Conservation (phyloP, 2,329 filamentous ascomycete species). For the Verticillium albo-atrum region DNA sequence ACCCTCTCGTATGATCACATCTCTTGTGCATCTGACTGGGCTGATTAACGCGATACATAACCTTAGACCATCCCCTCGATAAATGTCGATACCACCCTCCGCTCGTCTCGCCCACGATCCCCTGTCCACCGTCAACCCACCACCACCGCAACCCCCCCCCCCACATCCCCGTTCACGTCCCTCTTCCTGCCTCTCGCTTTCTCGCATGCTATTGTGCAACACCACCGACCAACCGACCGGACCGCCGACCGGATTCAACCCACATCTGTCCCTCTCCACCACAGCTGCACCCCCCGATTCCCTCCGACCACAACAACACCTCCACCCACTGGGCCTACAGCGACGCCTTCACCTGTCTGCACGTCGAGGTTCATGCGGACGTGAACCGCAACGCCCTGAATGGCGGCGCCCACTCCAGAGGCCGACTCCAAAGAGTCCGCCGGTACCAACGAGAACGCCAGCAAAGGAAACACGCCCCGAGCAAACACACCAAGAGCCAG, state of each 20-base stretch:
- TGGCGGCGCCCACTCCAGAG: constrained; percentile 13
- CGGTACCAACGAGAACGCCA: constrained; percentile 1
- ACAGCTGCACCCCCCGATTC: neutral
- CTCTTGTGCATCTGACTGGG: neutral
- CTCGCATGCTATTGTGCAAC: neutral
- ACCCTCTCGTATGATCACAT: neutral
- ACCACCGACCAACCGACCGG: neutral
- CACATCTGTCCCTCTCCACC: neutral
- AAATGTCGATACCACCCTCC: neutral
- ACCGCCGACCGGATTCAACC: neutral
- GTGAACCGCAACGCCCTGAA: constrained; percentile 4
- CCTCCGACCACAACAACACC: neutral
- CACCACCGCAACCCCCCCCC: neutral
- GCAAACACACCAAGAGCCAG: too few species aligned
- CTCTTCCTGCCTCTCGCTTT: neutral
- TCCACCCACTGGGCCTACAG: neutral
- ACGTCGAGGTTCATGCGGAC: neutral
- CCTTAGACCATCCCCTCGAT: neutral
- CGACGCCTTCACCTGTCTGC: neutral
- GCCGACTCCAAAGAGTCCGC: constrained; percentile 13
- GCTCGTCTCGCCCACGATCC: neutral
- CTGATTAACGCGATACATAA: neutral
- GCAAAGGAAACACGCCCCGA: too few species aligned
- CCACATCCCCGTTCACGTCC: neutral
- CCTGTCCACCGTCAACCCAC: neutral